Evolutionary conservation across 192 early-diverging fungal genomes (phyloP).

Genomic region (Ambispora gerdemannii): DNA sequence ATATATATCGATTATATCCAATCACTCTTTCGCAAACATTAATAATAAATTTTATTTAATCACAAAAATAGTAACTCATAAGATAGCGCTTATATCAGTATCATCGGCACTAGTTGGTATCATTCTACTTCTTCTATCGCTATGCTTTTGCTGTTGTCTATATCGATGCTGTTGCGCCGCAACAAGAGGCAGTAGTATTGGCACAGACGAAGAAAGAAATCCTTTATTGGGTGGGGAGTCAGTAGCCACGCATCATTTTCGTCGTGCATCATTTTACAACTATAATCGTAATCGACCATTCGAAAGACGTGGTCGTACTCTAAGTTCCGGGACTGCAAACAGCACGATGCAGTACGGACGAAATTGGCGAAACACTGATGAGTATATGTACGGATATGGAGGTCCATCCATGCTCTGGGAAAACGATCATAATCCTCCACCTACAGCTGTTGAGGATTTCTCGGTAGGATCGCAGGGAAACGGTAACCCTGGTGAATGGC

Average conservation of each 20-base stretch:
- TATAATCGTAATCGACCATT: constrained; percentile 32
- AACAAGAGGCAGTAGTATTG: background rate
- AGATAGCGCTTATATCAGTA: constrained; percentile 26
- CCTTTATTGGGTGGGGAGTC: constrained; percentile 12
- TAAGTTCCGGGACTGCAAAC: constrained; percentile 21
- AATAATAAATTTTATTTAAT: too few relatives aligned
- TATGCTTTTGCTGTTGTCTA: constrained; percentile 30
- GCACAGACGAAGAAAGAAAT: constrained; percentile 20
- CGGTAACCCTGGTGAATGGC: constrained; percentile 20
- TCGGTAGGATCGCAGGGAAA: constrained; percentile 15
- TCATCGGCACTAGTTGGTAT: constrained; percentile 21
- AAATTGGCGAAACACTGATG: constrained; percentile 27
- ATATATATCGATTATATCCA: background rate
- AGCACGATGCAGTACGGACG: constrained; percentile 3
- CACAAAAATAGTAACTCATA: constrained; percentile 5
- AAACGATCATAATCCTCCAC: constrained; percentile 7
- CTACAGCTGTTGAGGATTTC: constrained; percentile 4
- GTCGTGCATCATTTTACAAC: constrained; percentile 29
- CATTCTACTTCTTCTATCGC: background rate
- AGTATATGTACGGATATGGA: constrained; percentile 31
- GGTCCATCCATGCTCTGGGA: constrained; percentile 24
- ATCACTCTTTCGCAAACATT: background rate
- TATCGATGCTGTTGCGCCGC: constrained; percentile 20
- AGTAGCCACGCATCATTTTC: constrained; percentile 25
- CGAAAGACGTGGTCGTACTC: constrained; percentile 21